Evolutionary conservation across 139 green algal species (phyloP).

Genomic region (Volvox reticuliferus): DNA sequence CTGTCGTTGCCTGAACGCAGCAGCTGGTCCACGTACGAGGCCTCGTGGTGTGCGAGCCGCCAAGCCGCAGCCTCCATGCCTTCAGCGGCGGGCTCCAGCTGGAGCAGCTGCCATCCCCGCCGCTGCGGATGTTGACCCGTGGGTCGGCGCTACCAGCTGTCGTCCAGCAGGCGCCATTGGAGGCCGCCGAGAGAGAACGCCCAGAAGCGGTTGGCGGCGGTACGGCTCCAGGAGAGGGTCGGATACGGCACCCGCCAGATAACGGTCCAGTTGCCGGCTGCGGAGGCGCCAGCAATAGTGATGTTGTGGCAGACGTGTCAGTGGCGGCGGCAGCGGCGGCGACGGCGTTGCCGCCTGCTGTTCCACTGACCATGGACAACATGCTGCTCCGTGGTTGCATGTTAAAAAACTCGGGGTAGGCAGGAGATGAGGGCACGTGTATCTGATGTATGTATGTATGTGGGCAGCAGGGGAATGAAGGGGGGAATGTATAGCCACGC

Average conservation of each 20-base stretch:
- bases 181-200: neutral
- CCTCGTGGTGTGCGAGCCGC: neutral
- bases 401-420: constrained; percentile 76
- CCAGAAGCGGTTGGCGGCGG: neutral
- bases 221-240: too few relatives aligned
- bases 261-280: neutral
- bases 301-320: too few relatives aligned
- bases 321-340: neutral
- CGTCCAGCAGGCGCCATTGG: neutral
- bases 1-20: neutral
- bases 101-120: too few relatives aligned
- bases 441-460: too few relatives aligned
- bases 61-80: constrained; percentile 40
- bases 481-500: too few relatives aligned
- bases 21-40: neutral
- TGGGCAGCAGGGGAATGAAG: too few relatives aligned
- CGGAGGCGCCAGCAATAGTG: neutral
- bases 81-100: constrained; percentile 18
- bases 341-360: neutral
- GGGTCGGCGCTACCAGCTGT: neutral
- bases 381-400: constrained; percentile 78
- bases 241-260: neutral
- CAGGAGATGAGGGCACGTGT: too few relatives aligned
- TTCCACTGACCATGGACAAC: constrained; percentile 50
- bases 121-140: neutral